These are phyloP conservation scores for Apiotrichum gamsii DNA, from an alignment of 1,284 basidiomycete genomes.

Conservation along the genomic window DNA sequence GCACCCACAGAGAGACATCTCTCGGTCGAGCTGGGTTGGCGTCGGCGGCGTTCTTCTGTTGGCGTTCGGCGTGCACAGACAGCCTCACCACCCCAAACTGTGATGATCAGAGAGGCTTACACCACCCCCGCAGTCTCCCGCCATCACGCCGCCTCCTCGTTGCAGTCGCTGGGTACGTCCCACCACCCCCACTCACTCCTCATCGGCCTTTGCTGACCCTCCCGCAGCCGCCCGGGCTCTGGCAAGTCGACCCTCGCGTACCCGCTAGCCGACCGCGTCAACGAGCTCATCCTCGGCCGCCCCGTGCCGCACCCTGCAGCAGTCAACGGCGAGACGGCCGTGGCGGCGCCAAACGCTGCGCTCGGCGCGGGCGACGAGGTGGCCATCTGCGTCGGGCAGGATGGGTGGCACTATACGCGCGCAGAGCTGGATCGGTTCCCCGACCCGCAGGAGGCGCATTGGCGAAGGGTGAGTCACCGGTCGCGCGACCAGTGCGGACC, in stretches of 20 bases:
- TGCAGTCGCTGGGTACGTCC: constrained; percentile 45
- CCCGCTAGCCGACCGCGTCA: constrained; percentile 43
- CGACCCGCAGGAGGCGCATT: constrained; percentile 65
- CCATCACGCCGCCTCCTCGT: constrained; percentile 59
- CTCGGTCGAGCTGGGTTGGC: no score
- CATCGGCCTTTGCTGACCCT: background rate
- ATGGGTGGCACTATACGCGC: constrained; percentile 52
- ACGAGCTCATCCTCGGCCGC: constrained; percentile 25
- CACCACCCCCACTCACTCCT: background rate
- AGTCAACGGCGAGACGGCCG: constrained; percentile 2
- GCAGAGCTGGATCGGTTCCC: constrained; percentile 38
- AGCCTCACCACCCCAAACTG: no score
- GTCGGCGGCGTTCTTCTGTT: no score
- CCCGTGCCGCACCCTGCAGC: background rate
- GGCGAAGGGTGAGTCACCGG: constrained; percentile 55
- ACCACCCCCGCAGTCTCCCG: constrained; percentile 50
- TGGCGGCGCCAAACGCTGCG: constrained; percentile 6
- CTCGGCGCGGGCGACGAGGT: constrained; percentile 8
- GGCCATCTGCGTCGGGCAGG: constrained; percentile 50
- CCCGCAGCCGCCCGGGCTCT: constrained; percentile 44
- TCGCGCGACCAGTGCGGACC: no score
- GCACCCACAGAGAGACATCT: no score
- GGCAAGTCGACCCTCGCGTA: constrained; percentile 51
- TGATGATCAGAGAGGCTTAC: no score
- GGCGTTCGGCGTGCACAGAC: no score